A percentile compares a stretch with the other conserved stretches of the same genome.
phyloP scores from a whole-genome alignment of 192 early-diverging fungal species.

The Paraglomus occultum region DNA sequence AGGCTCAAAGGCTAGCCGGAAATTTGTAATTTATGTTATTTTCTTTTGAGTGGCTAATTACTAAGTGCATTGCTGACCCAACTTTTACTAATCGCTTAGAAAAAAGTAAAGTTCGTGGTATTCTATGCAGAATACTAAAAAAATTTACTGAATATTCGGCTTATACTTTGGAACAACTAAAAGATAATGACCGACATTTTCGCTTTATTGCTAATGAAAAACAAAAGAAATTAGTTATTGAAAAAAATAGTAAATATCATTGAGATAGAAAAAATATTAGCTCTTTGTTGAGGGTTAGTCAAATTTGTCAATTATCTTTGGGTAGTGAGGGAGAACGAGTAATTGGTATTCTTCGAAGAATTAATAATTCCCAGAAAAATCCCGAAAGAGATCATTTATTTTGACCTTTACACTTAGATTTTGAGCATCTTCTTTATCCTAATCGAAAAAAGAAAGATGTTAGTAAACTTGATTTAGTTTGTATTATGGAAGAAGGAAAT shows the following conservation, averaged over 20 bases:
- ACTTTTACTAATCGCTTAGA: constrained; percentile 7
- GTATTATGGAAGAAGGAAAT: constrained; percentile 1
- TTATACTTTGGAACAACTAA: constrained; percentile 1
- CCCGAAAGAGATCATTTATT: constrained; percentile 5
- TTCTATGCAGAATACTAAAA: neutral
- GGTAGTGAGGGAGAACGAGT: neutral
- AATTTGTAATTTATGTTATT: constrained; percentile 8
- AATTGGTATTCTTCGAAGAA: neutral
- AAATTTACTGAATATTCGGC: neutral
- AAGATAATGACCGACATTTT: neutral
- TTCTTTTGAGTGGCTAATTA: constrained; percentile 14
- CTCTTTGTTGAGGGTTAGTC: neutral
- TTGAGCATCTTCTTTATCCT: neutral
- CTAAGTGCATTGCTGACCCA: neutral
- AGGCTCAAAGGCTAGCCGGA: neutral
- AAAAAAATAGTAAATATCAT: no score
- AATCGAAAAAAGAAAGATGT: neutral
- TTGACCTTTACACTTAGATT: constrained; percentile 10
- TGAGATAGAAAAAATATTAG: neutral
- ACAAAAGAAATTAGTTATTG: neutral
- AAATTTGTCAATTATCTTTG: constrained; percentile 7
- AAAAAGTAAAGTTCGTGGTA: neutral
- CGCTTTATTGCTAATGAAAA: neutral
- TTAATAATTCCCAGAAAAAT: neutral
- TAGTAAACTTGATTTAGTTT: neutral